These are phyloP conservation scores for Agrocybe pediades DNA, from an alignment of 768 basidiomycete genomes.

Conservation along the genomic window DNA sequence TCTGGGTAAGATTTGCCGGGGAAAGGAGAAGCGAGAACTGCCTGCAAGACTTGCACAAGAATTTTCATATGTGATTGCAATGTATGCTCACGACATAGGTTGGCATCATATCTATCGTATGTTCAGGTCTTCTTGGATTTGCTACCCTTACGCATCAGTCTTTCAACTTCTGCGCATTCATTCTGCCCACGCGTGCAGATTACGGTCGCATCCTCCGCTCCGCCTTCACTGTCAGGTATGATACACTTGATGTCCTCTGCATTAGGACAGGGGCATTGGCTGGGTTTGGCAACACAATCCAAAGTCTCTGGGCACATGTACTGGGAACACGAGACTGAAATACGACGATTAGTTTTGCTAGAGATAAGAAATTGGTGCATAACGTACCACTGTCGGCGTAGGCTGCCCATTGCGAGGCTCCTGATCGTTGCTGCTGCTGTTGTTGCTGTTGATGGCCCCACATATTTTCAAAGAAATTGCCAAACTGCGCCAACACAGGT, in stretches of 20 bases:
- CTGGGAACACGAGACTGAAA: conserved; percentile 65
- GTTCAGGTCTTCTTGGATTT: conserved; percentile 32
- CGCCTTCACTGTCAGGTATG: conserved; percentile 61
- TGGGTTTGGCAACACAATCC: conserved; percentile 61
- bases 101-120: neutral
- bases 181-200: conserved; percentile 68
- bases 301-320: conserved; percentile 80
- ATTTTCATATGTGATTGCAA: neutral
- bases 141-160: conserved; percentile 43
- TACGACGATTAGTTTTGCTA: neutral
- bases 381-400: conserved; percentile 66
- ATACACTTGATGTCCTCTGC: conserved; percentile 76
- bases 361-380: neutral
- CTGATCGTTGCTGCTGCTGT: conserved; percentile 59
- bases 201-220: conserved; percentile 54
- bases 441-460: conserved; percentile 63
- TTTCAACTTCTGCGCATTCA: conserved; percentile 65
- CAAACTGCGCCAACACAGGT: conserved; percentile 61
- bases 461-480: conserved; percentile 76
- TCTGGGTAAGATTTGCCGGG: no score
- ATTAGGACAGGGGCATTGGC: conserved; percentile 80
- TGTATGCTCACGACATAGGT: neutral
- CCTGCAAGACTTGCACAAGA: neutral
- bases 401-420: conserved; percentile 63
- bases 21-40: no score